These are phyloP conservation scores for Symbiodinium pilosum DNA, from an alignment of 73 alveolate species.

Conservation along the genomic window DNA sequence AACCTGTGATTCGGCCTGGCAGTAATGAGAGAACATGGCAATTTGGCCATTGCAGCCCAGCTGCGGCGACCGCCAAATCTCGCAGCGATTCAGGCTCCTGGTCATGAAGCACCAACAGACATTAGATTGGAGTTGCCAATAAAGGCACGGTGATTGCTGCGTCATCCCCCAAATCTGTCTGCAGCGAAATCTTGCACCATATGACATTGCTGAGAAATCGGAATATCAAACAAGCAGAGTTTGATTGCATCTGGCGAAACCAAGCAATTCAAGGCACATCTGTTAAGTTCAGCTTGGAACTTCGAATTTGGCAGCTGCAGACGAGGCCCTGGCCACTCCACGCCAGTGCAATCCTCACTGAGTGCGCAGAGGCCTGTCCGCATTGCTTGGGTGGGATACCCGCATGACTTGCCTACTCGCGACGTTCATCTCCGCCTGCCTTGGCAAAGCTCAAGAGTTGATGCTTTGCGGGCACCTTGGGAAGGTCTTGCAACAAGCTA, in stretches of 20 bases:
- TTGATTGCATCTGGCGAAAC: no score
- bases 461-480: not conserved
- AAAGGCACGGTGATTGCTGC: no score
- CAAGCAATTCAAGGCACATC: no score
- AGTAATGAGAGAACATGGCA: not conserved
- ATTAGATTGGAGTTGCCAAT: no score
- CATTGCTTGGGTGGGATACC: not conserved
- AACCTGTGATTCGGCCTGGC: not conserved
- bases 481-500: no score
- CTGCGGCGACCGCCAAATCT: not conserved
- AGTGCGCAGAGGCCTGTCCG: not conserved
- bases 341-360: not conserved
- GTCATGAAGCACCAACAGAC: no score
- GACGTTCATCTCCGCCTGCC: not conserved
- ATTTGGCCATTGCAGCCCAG: not conserved
- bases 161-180: no score
- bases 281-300: no score
- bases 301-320: no score
- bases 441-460: not conserved
- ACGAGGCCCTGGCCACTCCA: not conserved
- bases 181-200: no score
- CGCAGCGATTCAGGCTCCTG: slow-evolving; percentile 10
- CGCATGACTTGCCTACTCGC: not conserved
- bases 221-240: no score
- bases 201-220: no score